Percentiles rank a stretch among this genome's conserved stretches.
phyloP scores from a whole-genome alignment of 2,329 filamentous ascomycete species.

The Colletotrichum limetticola region DNA sequence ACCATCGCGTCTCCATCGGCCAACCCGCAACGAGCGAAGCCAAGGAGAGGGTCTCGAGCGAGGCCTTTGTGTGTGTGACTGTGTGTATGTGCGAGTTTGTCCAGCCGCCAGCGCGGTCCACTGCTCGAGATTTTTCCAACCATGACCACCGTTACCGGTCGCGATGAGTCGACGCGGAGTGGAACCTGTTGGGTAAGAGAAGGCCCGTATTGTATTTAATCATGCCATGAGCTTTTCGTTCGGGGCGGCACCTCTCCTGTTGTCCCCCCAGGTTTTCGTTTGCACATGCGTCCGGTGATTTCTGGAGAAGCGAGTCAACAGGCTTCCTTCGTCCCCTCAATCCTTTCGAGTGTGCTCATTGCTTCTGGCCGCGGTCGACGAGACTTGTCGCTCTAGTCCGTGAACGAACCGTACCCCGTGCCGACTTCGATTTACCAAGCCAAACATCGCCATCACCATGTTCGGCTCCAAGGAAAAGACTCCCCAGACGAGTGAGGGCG shows the following conservation, averaged over 20 bases:
- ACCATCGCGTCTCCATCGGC: constrained; percentile 25
- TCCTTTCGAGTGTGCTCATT: not conserved
- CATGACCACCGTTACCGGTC: constrained; percentile 25
- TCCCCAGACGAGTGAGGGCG: constrained; percentile 27
- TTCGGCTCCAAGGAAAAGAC: constrained; percentile 34
- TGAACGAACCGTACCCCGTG: constrained; percentile 1
- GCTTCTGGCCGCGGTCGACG: constrained; percentile 16
- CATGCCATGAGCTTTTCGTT: constrained; percentile 18
- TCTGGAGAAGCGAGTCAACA: constrained; percentile 29
- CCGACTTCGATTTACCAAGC: not conserved
- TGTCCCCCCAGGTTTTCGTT: constrained; percentile 16
- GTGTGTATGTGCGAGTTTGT: not conserved
- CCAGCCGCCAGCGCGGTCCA: not conserved
- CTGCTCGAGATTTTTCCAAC: constrained; percentile 25
- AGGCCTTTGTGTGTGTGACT: not conserved
- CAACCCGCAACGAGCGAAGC: constrained; percentile 23
- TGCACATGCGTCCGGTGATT: constrained; percentile 28
- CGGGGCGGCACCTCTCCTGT: constrained; percentile 12
- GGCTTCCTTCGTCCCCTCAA: constrained; percentile 16
- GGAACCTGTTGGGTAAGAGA: constrained; percentile 31
- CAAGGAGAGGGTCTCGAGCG: constrained; percentile 23
- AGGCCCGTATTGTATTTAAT: constrained; percentile 28
- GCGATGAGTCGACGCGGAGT: constrained; percentile 33
- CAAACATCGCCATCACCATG: not conserved
- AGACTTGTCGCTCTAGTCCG: constrained; percentile 12